Evolutionary conservation across 805 yeast species (phyloP).

Genomic region (Saturnispora diversa): DNA sequence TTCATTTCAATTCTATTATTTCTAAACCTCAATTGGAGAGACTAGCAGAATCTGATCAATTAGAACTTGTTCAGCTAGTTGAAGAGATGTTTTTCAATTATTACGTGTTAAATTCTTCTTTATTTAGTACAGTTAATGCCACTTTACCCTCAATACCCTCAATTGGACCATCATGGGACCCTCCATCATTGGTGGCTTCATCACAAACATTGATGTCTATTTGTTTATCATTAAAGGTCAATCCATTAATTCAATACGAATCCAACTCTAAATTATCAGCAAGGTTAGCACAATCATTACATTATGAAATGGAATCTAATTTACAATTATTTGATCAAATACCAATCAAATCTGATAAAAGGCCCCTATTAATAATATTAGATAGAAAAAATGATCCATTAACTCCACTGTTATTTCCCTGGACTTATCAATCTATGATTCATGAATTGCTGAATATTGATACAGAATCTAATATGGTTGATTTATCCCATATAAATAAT

Average conservation of each 20-base stretch:
- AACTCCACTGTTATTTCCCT: slow-evolving; percentile 86
- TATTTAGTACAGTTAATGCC: slow-evolving; percentile 35
- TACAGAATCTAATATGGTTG: slow-evolving; percentile 60
- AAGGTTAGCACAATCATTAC: slow-evolving; percentile 60
- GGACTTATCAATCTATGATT: slow-evolving; percentile 98
- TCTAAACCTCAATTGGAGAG: slow-evolving; percentile 74
- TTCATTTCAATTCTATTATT: slow-evolving; percentile 71
- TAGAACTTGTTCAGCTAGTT: slow-evolving; percentile 68
- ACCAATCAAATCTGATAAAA: slow-evolving; percentile 43
- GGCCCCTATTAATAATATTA: slow-evolving; percentile 66
- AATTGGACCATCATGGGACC: slow-evolving; percentile 36
- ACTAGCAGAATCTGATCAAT: slow-evolving; percentile 83
- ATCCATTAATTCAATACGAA: slow-evolving; percentile 77
- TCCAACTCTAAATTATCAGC: slow-evolving; percentile 55
- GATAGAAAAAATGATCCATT: slow-evolving; percentile 89
- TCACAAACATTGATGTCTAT: slow-evolving; percentile 43
- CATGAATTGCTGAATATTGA: slow-evolving; percentile 81
- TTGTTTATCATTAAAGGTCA: slow-evolving; percentile 62
- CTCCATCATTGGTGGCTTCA: slow-evolving; percentile 35
- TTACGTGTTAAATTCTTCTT: slow-evolving; percentile 59
- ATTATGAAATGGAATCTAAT: slow-evolving; percentile 47
- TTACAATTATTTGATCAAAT: slow-evolving; percentile 61
- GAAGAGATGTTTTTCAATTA: slow-evolving; percentile 84
- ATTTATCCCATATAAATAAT: slow-evolving; percentile 47
- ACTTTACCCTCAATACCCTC: slow-evolving; percentile 17